These are phyloP conservation scores for Pleurotus tuoliensis DNA, from an alignment of 768 basidiomycete genomes.

Conservation along the genomic window DNA sequence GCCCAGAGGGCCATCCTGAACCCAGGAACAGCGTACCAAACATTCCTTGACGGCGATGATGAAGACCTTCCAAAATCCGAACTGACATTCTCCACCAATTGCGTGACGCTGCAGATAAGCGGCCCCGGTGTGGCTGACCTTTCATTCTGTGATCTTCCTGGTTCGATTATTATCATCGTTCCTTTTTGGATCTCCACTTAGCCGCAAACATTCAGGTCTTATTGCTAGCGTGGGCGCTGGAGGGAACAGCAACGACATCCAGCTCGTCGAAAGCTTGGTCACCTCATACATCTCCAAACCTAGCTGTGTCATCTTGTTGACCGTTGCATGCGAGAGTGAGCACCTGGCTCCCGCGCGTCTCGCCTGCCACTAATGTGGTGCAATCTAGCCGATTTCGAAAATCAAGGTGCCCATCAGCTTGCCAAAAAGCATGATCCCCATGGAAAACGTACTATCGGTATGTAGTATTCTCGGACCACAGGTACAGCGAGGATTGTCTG, in stretches of 20 bases:
- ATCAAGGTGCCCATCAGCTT: constrained; percentile 69
- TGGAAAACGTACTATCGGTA: constrained; percentile 70
- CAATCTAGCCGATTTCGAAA: constrained; percentile 69
- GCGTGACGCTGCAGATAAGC: constrained; percentile 54
- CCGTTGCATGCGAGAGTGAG: constrained; percentile 64
- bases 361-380: too few relatives aligned
- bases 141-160: constrained; percentile 60
- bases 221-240: constrained; percentile 51
- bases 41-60: constrained; percentile 37
- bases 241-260: constrained; percentile 54
- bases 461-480: too few relatives aligned
- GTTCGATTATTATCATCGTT: too few relatives aligned
- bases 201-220: too few relatives aligned
- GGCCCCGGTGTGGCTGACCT: constrained; percentile 59
- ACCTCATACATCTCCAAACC: constrained; percentile 55
- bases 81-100: constrained; percentile 50
- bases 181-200: too few relatives aligned
- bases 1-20: constrained; percentile 68
- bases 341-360: too few relatives aligned
- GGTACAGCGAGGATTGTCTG: too few relatives aligned
- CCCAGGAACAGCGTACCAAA: constrained; percentile 29
- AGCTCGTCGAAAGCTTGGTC: constrained; percentile 56
- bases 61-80: constrained; percentile 22
- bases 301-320: constrained; percentile 59
- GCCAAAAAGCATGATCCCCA: constrained; percentile 57